Evolutionary conservation across 768 basidiomycete genomes (phyloP).

Genomic region (Termitomyces eurrhizus): DNA sequence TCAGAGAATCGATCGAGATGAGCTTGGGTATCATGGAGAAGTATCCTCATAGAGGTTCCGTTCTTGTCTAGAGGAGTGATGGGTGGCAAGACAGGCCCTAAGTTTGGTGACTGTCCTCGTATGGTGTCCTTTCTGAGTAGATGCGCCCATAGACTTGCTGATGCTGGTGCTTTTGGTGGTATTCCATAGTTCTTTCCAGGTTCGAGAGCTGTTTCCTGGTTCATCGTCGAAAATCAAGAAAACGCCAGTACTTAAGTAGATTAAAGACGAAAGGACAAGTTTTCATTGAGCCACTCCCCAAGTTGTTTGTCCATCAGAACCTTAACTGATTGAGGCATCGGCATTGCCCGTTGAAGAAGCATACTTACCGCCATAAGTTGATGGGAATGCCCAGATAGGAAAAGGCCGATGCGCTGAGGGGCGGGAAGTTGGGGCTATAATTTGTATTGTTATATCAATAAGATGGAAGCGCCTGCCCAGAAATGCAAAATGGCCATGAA

Average conservation of each 20-base stretch:
- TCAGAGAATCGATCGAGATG: slow-evolving; percentile 65
- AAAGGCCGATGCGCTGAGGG: too few species aligned
- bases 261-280: background rate
- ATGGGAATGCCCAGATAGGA: too few species aligned
- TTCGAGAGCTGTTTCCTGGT: slow-evolving; percentile 1
- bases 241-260: background rate
- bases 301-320: too few species aligned
- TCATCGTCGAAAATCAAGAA: slow-evolving; percentile 1
- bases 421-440: too few species aligned
- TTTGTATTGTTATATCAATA: too few species aligned
- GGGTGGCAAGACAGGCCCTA: slow-evolving; percentile 22
- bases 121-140: slow-evolving; percentile 42
- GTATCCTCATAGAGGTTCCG: slow-evolving; percentile 65
- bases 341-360: background rate
- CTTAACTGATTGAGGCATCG: too few species aligned
- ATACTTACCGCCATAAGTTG: too few species aligned
- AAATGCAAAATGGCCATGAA: too few species aligned
- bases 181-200: slow-evolving; percentile 13
- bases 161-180: slow-evolving; percentile 26
- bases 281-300: background rate
- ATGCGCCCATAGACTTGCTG: slow-evolving; percentile 53
- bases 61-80: slow-evolving; percentile 57
- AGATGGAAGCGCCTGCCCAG: too few species aligned
- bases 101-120: slow-evolving; percentile 18
- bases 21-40: slow-evolving; percentile 71